A percentile compares a stretch with the other conserved stretches of the same genome.
These are phyloP conservation scores for Keithomyces neogunnii DNA, from an alignment of 2,329 filamentous ascomycete species.

Conservation along the genomic window DNA sequence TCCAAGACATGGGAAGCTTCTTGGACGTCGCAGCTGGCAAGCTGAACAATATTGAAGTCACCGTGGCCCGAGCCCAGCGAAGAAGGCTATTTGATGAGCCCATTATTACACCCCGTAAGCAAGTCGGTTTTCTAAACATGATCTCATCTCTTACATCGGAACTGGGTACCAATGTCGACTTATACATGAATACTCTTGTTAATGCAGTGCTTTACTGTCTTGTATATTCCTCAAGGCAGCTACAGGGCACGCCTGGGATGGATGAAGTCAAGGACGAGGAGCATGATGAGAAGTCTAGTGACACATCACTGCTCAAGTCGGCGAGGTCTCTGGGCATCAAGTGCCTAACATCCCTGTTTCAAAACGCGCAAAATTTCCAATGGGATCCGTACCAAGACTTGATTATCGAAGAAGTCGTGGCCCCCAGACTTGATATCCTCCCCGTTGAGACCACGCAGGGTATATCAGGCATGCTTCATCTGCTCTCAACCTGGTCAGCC, in stretches of 20 bases:
- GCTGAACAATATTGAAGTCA: constrained; percentile 51
- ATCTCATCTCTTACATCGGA: constrained; percentile 78
- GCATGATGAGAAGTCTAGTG: constrained; percentile 34
- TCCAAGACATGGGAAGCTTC: constrained; percentile 70
- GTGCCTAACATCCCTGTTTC: constrained; percentile 71
- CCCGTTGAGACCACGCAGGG: constrained; percentile 82
- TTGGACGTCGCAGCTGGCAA: constrained; percentile 72
- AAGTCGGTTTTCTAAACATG: constrained; percentile 89
- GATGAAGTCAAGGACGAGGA: constrained; percentile 27
- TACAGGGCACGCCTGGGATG: constrained; percentile 33
- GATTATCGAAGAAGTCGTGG: constrained; percentile 68
- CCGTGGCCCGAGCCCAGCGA: constrained; percentile 39
- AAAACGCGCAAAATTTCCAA: constrained; percentile 58
- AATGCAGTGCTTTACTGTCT: constrained; percentile 77
- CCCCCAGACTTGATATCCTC: constrained; percentile 68
- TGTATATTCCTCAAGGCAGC: constrained; percentile 56
- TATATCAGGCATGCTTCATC: constrained; percentile 70
- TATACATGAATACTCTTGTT: constrained; percentile 60
- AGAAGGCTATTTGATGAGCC: constrained; percentile 49
- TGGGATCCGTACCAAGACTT: constrained; percentile 64
- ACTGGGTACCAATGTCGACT: constrained; percentile 63
- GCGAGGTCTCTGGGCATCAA: constrained; percentile 70
- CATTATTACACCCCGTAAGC: constrained; percentile 62
- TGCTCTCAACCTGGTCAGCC: constrained; percentile 75
- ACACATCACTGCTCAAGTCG: constrained; percentile 53